Percentiles rank a stretch among this genome's conserved stretches.
These are phyloP conservation scores for Trichoderma asperellum DNA, from an alignment of 2,329 filamentous ascomycete species.

Conservation along the genomic window DNA sequence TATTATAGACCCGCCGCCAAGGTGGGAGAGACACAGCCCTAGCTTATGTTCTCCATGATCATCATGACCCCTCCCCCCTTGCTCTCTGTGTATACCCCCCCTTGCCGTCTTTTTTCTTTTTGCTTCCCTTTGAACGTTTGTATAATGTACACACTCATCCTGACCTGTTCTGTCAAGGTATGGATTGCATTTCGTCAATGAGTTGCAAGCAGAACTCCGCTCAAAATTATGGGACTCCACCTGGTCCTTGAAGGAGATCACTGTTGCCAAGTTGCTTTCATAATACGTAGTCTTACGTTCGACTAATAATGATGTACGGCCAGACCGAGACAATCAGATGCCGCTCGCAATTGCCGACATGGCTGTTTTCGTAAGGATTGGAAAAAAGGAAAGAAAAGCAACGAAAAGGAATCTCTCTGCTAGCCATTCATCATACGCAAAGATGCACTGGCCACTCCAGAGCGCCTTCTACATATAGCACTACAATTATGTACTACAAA, in stretches of 20 bases:
- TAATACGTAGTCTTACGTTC: neutral
- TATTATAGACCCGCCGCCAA: constrained; percentile 12
- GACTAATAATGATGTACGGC: constrained; percentile 5
- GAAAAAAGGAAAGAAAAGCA: too few species aligned
- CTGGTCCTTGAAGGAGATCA: constrained; percentile 26
- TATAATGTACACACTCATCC: constrained; percentile 3
- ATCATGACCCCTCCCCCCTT: constrained; percentile 3
- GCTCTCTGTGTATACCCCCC: constrained; percentile 1
- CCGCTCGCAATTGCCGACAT: constrained; percentile 4
- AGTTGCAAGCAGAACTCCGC: constrained; percentile 15
- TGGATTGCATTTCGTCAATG: constrained; percentile 14
- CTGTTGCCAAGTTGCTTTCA: constrained; percentile 9
- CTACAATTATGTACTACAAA: neutral
- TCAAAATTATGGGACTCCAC: constrained; percentile 11
- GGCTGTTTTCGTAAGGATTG: neutral
- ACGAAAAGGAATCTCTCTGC: neutral
- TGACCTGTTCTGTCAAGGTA: neutral
- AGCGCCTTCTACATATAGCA: neutral
- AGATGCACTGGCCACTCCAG: neutral
- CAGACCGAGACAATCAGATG: neutral
- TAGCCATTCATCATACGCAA: neutral
- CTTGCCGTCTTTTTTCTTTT: neutral
- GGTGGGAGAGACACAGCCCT: constrained; percentile 5
- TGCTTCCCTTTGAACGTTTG: neutral
- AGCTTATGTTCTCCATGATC: constrained; percentile 24